Evolutionary conservation across 164 flowering plant species (phyloP).

Genomic region (Piper longum): DNA sequence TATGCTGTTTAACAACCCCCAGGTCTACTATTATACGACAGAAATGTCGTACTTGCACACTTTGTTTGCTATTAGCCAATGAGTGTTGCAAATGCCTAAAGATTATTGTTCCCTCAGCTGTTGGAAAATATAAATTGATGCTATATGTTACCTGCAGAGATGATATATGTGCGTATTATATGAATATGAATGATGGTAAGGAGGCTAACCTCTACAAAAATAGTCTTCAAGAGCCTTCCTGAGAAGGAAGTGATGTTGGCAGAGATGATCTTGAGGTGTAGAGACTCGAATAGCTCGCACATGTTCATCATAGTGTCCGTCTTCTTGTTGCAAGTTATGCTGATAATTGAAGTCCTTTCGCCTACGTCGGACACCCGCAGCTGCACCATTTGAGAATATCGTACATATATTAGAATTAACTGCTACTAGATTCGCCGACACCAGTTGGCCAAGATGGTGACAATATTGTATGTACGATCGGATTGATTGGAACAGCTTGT

Average conservation of each 20-base stretch:
- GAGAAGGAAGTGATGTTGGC: slow-evolving; percentile 56
- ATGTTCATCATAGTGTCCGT: slow-evolving; percentile 67
- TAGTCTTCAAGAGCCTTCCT: slow-evolving; percentile 55
- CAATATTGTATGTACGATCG: too few species aligned
- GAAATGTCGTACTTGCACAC: too few species aligned
- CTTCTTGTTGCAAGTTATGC: slow-evolving; percentile 54
- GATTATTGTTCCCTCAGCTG: too few species aligned
- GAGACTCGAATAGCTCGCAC: slow-evolving; percentile 58
- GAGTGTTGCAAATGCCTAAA: too few species aligned
- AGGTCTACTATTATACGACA: too few species aligned
- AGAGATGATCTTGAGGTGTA: slow-evolving; percentile 65
- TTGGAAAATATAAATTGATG: neutral
- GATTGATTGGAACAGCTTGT: too few species aligned
- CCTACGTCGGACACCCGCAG: slow-evolving; percentile 51
- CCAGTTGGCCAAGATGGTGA: too few species aligned
- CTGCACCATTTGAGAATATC: slow-evolving; percentile 15
- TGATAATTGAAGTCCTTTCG: slow-evolving; percentile 44
- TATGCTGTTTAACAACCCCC: too few species aligned
- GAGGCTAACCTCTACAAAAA: slow-evolving; percentile 54
- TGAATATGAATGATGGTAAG: neutral
- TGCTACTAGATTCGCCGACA: too few species aligned
- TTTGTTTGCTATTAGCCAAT: too few species aligned
- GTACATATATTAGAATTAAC: neutral
- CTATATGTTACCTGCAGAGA: too few species aligned
- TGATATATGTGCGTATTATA: too few species aligned